These are phyloP conservation scores for Typha latifolia DNA, from an alignment of 176 grass and related monocot species.

Conservation along the genomic window DNA sequence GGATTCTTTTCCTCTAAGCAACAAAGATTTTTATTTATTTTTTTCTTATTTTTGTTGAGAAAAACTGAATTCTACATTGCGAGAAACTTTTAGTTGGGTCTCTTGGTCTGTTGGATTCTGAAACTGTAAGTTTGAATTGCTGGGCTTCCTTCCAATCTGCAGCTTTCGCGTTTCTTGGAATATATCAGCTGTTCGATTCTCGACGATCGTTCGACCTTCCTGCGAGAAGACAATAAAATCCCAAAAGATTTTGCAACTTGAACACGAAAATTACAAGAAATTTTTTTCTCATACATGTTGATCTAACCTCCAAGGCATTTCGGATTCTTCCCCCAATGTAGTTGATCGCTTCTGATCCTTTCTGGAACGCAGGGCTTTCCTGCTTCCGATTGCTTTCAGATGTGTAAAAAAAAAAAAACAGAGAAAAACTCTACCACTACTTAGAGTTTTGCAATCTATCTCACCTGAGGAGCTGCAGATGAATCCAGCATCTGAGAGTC, in stretches of 20 bases:
- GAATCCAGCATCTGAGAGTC: constrained; percentile 1
- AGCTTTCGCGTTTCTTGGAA: constrained; percentile 44
- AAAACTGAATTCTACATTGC: constrained; percentile 83
- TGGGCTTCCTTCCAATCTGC: constrained; percentile 54
- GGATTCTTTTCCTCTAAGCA: not conserved
- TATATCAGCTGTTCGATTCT: constrained; percentile 20
- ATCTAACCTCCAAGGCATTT: constrained; percentile 54
- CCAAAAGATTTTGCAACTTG: too few relatives aligned
- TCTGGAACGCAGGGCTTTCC: constrained; percentile 39
- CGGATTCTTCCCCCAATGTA: constrained; percentile 83
- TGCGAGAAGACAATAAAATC: constrained; percentile 6
- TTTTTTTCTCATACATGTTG: not conserved
- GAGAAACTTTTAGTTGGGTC: constrained; percentile 72
- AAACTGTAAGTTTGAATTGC: constrained; percentile 40
- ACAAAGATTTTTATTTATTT: not conserved
- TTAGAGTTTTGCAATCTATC: not conserved
- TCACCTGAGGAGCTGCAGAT: constrained; percentile 20
- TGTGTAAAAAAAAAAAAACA: not conserved
- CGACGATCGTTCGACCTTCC: constrained; percentile 41
- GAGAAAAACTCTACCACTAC: not conserved
- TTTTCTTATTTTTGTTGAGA: not conserved
- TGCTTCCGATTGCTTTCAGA: constrained; percentile 39
- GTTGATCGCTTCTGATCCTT: constrained; percentile 36
- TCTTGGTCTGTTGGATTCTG: constrained; percentile 38
- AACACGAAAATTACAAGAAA: too few relatives aligned